Evolutionary conservation across 441 rosid genomes (phyloP).

Genomic region (Oxalis stricta): DNA sequence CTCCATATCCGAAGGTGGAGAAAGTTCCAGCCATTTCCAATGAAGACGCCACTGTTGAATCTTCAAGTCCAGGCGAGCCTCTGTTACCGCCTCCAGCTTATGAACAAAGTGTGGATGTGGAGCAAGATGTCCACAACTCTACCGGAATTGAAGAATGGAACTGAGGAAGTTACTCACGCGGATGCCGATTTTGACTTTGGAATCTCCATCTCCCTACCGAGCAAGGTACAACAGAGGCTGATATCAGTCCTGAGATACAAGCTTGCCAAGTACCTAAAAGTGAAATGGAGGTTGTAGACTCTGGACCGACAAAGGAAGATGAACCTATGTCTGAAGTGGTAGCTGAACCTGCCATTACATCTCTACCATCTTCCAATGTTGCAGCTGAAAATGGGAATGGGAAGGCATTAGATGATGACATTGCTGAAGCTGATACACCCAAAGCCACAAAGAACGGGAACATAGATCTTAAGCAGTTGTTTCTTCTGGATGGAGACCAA

Average conservation of each 20-base stretch:
- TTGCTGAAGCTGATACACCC: slow-evolving; percentile 12
- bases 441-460: slow-evolving; percentile 21
- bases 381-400: slow-evolving; percentile 21
- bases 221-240: slow-evolving; percentile 1
- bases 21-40: slow-evolving; percentile 9
- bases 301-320: slow-evolving; percentile 7
- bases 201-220: slow-evolving; percentile 9
- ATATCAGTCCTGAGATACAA: slow-evolving; percentile 12
- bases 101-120: too few relatives aligned
- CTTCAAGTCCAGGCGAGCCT: too few relatives aligned
- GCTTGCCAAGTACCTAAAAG: slow-evolving; percentile 15
- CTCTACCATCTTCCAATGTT: slow-evolving; percentile 19
- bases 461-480: slow-evolving; percentile 23
- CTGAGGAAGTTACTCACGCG: too few relatives aligned
- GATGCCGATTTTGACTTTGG: too few relatives aligned
- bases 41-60: slow-evolving; percentile 4
- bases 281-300: slow-evolving; percentile 14
- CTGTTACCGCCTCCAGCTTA: too few relatives aligned
- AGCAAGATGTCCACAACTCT: too few relatives aligned
- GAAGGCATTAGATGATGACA: slow-evolving; percentile 21
- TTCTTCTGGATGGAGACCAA: slow-evolving; percentile 35
- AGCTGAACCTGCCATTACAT: slow-evolving; percentile 12
- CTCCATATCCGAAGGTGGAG: neutral
- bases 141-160: too few relatives aligned
- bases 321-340: slow-evolving; percentile 3